Evolutionary conservation across 106 monocot species (phyloP), one percentile per base, ranked within the genome.

Genomic region (Dioscorea dumetorum): DNA sequence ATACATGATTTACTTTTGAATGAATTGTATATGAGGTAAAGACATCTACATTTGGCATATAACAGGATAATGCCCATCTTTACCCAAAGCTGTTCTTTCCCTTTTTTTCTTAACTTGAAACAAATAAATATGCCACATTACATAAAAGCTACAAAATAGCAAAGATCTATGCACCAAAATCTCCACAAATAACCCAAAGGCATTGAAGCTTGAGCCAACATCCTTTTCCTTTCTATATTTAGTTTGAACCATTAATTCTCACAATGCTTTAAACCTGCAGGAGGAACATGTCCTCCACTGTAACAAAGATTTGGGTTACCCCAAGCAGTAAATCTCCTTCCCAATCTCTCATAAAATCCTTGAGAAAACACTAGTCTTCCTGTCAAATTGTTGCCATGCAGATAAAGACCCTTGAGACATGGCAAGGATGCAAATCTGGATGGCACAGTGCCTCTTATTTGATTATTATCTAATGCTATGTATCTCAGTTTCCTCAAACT

Each of bases 291-390:
- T 15, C 19, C 54, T 54, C 5, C 62, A 23, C 22, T 76, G 70
- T 86, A 95, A 53, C 95, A 91, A 34, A 95, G 79, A 51, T 75
- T 66, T 22, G 86, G 88, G 60, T 95, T 95, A 33, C 74, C 63
- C 95, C 91, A 95, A 3, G 78, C 79, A 56, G 88, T 81, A 72
- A 95, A 91, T 28, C 95, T 86, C 74, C 79, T 81, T 32, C 95
- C 91, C 87, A 90, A 72, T 18, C 74, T 84, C 22, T 51, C 56
- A 53, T 82, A 90, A 63, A 94, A 94, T 33, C 57, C 84, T 2
- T 63, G 57, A 21, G 84, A 66, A 79, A 90, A 90, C 34, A 48
- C 61, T 7, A 94, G 76, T 62, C 67, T 32, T 21, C 94, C 94
- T 3, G 77, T 74, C 12, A 94, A 62, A 58, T 87, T 87, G 71